Percentiles rank a stretch among this genome's conserved stretches.
phyloP scores from a whole-genome alignment of 768 basidiomycete genomes.

The Terana coerulea region DNA sequence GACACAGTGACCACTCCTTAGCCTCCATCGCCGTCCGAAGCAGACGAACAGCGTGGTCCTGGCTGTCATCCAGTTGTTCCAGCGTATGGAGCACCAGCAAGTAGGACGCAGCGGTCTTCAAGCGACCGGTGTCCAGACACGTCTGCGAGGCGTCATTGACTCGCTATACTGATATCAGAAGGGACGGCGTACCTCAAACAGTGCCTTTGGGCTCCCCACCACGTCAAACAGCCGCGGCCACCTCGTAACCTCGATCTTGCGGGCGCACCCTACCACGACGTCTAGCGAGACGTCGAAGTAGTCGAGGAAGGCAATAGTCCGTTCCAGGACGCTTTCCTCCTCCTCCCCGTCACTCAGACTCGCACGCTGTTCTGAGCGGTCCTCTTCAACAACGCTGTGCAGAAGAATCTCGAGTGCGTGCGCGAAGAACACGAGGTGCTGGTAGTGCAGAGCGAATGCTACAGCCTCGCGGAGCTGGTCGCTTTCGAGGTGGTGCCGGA shows the following conservation, averaged over 20 bases:
- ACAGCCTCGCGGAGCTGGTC: constrained; percentile 72
- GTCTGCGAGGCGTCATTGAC: constrained; percentile 39
- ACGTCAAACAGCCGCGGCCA: constrained; percentile 88
- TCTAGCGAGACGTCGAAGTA: constrained; percentile 89
- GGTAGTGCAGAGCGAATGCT: constrained; percentile 80
- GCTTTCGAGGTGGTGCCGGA: constrained; percentile 75
- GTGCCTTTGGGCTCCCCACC: constrained; percentile 83
- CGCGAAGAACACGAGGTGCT: constrained; percentile 85
- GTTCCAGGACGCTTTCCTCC: constrained; percentile 38
- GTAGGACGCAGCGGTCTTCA: constrained; percentile 91
- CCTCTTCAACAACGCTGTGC: constrained; percentile 89
- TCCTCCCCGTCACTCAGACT: constrained; percentile 2
- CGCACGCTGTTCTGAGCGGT: constrained; percentile 36
- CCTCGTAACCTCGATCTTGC: constrained; percentile 91
- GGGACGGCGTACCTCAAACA: constrained; percentile 82
- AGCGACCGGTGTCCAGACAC: constrained; percentile 65
- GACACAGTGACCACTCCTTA: constrained; percentile 87
- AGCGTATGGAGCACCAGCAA: constrained; percentile 91
- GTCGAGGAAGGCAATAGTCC: constrained; percentile 87
- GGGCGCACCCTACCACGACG: constrained; percentile 92
- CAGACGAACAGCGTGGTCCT: constrained; percentile 77
- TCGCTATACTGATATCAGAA: not conserved
- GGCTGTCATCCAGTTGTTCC: constrained; percentile 80
- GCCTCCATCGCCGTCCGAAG: constrained; percentile 70
- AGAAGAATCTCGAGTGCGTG: constrained; percentile 94